phyloP scores from a whole-genome alignment of 805 yeast species.

The Yarrowia phangngaensis region DNA sequence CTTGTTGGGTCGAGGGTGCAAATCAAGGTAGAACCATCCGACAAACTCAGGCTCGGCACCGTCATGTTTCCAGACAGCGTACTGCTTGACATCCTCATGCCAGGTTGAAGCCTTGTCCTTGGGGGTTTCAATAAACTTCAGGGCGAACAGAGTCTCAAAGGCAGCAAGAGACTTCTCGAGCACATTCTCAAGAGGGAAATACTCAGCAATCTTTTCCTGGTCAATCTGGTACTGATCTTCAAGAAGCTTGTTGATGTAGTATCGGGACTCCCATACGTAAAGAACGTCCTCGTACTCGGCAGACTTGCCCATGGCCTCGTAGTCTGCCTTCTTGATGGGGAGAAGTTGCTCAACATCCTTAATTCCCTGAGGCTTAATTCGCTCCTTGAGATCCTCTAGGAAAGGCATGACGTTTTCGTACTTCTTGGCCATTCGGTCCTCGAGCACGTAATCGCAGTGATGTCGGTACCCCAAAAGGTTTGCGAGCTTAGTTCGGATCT shows the following conservation, averaged over 20 bases:
- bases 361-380: slow-evolving; percentile 57
- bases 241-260: slow-evolving; percentile 59
- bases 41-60: slow-evolving; percentile 47
- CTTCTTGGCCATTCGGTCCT: slow-evolving; percentile 76
- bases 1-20: slow-evolving; percentile 82
- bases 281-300: slow-evolving; percentile 39
- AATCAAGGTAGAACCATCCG: slow-evolving; percentile 76
- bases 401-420: slow-evolving; percentile 58
- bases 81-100: slow-evolving; percentile 76
- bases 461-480: slow-evolving; percentile 59
- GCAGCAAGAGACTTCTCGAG: slow-evolving; percentile 64
- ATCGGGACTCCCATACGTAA: slow-evolving; percentile 73
- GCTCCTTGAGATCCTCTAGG: slow-evolving; percentile 56
- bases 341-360: slow-evolving; percentile 51
- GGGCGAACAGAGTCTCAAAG: slow-evolving; percentile 64
- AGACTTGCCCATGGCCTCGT: slow-evolving; percentile 44
- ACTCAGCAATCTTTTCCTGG: slow-evolving; percentile 66
- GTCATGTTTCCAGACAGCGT: slow-evolving; percentile 61
- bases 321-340: slow-evolving; percentile 53
- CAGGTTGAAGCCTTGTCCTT: slow-evolving; percentile 47
- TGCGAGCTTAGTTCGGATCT: slow-evolving; percentile 61
- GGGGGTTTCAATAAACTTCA: slow-evolving; percentile 58
- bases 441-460: slow-evolving; percentile 67
- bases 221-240: slow-evolving; percentile 71
- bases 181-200: slow-evolving; percentile 69